Base-by-base conservation (phyloP, 2,329 filamentous ascomycete species). In the Diaporthe sp. region DNA sequence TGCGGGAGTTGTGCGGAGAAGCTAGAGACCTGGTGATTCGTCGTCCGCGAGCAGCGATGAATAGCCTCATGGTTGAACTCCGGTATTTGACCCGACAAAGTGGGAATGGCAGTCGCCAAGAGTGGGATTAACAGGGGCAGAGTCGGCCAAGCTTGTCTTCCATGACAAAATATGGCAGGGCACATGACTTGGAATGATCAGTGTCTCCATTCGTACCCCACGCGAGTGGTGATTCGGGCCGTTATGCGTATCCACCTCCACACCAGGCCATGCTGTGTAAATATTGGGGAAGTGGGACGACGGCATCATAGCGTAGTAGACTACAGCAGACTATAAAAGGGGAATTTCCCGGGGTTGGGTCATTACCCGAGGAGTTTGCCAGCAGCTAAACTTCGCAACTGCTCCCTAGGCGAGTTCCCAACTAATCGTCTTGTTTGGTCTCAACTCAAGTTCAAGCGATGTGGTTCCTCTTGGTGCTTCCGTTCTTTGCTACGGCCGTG, bases 221-320 rank as follows among this genome's bases (percentile, higher is more conserved):
- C 55, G 53, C 53, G 68, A 59, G 6, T 15, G 5, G 27, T 70
- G 32, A 59, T 68, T 68, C 63, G 63, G 63, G 25, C 68, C 68
- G 47, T 50, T 37, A 27, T n/a, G 69, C n/a, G 55, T 71, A 56
- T 51, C 69, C 69, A 59, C 69, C 69, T 61, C 42, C 55, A 61
- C 55, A 58, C 32, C 42, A 51, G 19, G 22, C n/a, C 39, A 2
- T 19, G 30, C 15, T 19, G 27, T 32, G 30, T 35, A 39, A 51
- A 37, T 25, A 53, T 68, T 68, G 63, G 63, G 39, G 69, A 61
- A 61, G 69, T 37, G 55, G 51, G 69, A 47, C 55, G 27, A 22
- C 17, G n/a, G 15, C 17, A 35, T 39, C 55, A 39, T 61, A 42
- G 47, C 32, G 56, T 51, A 3, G n/a, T 56, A 51, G 12, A 51